Evolutionary conservation across 805 yeast species (phyloP), one percentile per base, ranked within the genome.

Genomic region (Myxozyma neotropica): DNA sequence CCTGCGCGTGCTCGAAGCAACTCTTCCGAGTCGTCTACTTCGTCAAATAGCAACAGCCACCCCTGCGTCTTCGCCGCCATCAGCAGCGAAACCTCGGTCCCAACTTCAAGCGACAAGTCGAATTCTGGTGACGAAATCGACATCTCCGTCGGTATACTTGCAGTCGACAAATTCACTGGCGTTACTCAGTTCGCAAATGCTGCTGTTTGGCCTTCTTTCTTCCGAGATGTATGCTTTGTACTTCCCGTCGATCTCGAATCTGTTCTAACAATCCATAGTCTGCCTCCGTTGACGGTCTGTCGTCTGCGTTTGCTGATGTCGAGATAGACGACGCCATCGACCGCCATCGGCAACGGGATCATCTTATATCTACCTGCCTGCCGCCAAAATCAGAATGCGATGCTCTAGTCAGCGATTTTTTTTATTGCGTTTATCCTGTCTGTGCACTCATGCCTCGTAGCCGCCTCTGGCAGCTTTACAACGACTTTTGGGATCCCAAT

Each of bases 201-300:
- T 7, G 24, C 56, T 23, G 50, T 47, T 45, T 58, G 63, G 63
- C 54, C 63, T 1, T 50, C 59, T 1, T 39, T 58, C n/a, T 58
- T 58, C 23, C 17, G 38, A 17, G 59, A 58, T 33, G 61, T 57
- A 45, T 15, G 47, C 10, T 17, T 27, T 29, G 10, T 12, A 8
- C 17, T 19, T 13, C 8, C 19, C 13, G 5, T 12, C 26, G 10
- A 5, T 21, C 2, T 19, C 8, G 10, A 31, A 3, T 3, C 6
- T n/a, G n/a, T 52, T 13, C 55, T 35, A 26, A 51, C 45, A 7
- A n/a, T 3, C 21, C 17, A 24, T 13, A 54, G 44, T 23, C 44
- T 21, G 29, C 31, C 4, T 23, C 46, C 12, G 19, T 43, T 26
- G 48, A 39, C 27, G n/a, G 15, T 42, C 29, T 55, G 53, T 39